Percentiles rank a stretch among this genome's conserved stretches.
Evolutionary conservation across 2,329 filamentous ascomycete genomes (phyloP).

Genomic region (Didymellaceae sp.): DNA sequence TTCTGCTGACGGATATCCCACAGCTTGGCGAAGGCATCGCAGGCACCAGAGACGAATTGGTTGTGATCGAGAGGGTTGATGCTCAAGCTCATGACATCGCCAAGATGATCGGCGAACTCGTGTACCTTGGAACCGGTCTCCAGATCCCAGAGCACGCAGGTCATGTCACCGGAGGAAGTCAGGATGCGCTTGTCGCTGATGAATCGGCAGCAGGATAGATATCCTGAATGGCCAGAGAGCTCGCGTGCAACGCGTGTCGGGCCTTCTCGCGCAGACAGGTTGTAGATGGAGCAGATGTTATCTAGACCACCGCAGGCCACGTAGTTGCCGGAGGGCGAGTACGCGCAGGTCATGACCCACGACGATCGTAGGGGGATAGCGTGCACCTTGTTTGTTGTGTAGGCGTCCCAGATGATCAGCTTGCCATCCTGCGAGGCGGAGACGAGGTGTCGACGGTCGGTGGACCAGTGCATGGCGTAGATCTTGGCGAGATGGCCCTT

Average conservation of each 20-base stretch:
- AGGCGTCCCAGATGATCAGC: constrained; percentile 99
- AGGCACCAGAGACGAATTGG: constrained; percentile 98
- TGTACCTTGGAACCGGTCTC: constrained; percentile 97
- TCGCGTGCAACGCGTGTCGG: constrained; percentile 95
- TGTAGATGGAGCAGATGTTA: constrained; percentile 99
- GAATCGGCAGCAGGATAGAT: constrained; percentile 97
- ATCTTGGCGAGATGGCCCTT: constrained; percentile 99
- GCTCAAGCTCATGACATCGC: constrained; percentile 99
- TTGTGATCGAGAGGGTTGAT: constrained; percentile 99
- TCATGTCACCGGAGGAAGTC: constrained; percentile 99
- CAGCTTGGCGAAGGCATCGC: constrained; percentile 96
- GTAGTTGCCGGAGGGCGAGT: constrained; percentile 97
- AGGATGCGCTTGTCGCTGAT: constrained; percentile 98
- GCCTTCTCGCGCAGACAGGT: constrained; percentile 95
- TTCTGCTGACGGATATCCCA: constrained; percentile 99
- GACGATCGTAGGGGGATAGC: constrained; percentile 96
- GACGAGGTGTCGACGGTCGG: constrained; percentile 93
- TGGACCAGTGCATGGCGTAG: constrained; percentile 99
- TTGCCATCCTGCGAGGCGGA: constrained; percentile 99
- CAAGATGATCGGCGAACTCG: constrained; percentile 97
- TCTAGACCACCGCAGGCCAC: constrained; percentile 98
- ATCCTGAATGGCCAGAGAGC: constrained; percentile 94
- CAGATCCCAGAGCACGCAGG: constrained; percentile 99
- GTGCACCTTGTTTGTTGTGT: constrained; percentile 99
- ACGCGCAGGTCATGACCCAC: constrained; percentile 99